phyloP scores from a whole-genome alignment of 352 stramenopile genomes.

The Blastocystis sp. region DNA sequence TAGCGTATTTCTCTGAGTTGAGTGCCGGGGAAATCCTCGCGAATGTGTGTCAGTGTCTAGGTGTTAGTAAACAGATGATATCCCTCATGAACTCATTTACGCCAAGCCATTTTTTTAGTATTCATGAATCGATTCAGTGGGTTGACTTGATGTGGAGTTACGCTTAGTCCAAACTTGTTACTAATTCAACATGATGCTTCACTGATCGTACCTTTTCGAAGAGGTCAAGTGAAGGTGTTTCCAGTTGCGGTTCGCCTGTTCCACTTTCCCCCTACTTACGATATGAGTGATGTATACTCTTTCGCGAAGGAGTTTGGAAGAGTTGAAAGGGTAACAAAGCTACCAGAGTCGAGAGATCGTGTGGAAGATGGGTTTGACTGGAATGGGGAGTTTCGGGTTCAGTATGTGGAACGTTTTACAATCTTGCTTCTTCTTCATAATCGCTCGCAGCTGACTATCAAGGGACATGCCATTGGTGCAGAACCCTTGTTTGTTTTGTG shows the following conservation, averaged over 20 bases:
- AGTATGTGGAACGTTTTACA: conserved; percentile 16
- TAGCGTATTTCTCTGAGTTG: neutral
- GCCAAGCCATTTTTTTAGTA: neutral
- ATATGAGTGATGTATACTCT: conserved; percentile 27
- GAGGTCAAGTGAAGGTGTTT: neutral
- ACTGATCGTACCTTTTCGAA: neutral
- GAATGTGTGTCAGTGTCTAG: neutral
- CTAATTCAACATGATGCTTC: neutral
- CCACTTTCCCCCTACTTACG: neutral
- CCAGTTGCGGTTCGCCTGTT: conserved; percentile 4
- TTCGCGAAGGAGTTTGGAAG: conserved; percentile 37
- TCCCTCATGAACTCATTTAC: neutral
- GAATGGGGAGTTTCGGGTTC: neutral
- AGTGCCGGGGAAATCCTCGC: neutral
- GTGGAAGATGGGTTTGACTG: neutral
- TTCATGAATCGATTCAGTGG: conserved; percentile 23
- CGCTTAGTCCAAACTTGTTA: neutral
- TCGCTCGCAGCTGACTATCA: neutral
- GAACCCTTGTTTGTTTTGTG: conserved; percentile 32
- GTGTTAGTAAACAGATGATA: neutral
- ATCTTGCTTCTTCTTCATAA: conserved; percentile 23
- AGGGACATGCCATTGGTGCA: neutral
- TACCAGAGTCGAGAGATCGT: neutral
- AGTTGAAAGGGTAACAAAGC: conserved; percentile 10
- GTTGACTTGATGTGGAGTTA: neutral